Conservation (phyloP, 2,329 filamentous ascomycete genomes). For the Alternaria consortialis region DNA sequence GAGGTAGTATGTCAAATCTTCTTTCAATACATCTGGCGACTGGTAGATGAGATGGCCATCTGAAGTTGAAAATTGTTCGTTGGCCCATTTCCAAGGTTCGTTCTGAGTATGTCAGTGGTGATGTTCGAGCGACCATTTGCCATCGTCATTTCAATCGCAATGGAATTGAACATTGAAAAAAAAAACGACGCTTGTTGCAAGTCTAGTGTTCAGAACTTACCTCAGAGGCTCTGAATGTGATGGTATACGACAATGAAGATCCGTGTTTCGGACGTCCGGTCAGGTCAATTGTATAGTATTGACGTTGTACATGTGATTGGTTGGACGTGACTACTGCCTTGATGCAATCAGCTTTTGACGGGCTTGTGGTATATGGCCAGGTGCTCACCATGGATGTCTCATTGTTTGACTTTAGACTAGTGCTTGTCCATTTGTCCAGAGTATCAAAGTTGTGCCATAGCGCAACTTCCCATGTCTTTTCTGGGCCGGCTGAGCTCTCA, state of each 20-base stretch:
- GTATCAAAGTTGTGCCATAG: conserved; percentile 75
- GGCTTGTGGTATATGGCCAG: not conserved
- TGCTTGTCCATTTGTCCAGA: conserved; percentile 67
- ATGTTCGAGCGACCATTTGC: not conserved
- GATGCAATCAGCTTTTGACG: conserved; percentile 16
- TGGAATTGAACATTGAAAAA: not conserved
- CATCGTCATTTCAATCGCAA: no score
- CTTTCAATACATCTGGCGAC: conserved; percentile 40
- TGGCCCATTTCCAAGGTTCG: conserved; percentile 74
- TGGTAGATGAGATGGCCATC: conserved; percentile 71
- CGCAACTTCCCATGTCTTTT: conserved; percentile 73
- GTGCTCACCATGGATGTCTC: conserved; percentile 37
- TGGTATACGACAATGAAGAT: conserved; percentile 69
- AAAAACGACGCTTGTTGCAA: not conserved
- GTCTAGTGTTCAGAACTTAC: not conserved
- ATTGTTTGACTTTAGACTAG: conserved; percentile 60
- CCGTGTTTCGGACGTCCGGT: conserved; percentile 55
- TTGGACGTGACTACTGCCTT: conserved; percentile 36
- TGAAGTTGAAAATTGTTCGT: conserved; percentile 67
- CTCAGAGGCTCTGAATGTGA: conserved; percentile 69
- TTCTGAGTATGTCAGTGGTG: conserved; percentile 30
- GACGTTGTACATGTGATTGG: conserved; percentile 34
- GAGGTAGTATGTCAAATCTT: conserved; percentile 66
- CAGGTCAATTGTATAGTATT: conserved; percentile 66
- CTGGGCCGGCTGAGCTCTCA: conserved; percentile 67